phyloP scores from a whole-genome alignment of 1,284 basidiomycete genomes.

The Fomitopsis palustris region DNA sequence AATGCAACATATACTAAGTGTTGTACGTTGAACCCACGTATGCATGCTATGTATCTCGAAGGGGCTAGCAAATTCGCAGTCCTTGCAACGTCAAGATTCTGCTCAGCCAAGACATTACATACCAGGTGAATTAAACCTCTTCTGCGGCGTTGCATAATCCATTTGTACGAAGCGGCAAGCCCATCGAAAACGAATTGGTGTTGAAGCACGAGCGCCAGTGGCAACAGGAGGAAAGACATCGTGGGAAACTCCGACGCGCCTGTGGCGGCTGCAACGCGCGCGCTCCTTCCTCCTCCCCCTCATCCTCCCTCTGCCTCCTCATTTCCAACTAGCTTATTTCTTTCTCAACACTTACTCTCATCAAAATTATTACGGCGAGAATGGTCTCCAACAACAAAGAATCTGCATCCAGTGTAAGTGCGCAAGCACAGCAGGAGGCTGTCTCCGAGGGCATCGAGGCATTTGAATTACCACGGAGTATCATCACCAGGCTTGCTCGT shows the following conservation, averaged over 20 bases:
- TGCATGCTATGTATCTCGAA: too few relatives aligned
- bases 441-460: constrained; percentile 81
- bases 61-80: too few relatives aligned
- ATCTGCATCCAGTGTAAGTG: constrained; percentile 41
- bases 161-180: too few relatives aligned
- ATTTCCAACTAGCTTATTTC: neutral
- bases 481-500: constrained; percentile 83
- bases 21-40: too few relatives aligned
- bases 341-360: neutral
- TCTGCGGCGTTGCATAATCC: too few relatives aligned
- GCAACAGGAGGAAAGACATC: too few relatives aligned
- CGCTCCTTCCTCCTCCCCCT: neutral
- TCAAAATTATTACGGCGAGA: constrained; percentile 7
- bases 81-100: too few relatives aligned
- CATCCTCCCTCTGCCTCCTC: neutral
- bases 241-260: neutral
- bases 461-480: constrained; percentile 80
- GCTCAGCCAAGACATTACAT: too few relatives aligned
- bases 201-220: too few relatives aligned
- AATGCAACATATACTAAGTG: too few relatives aligned
- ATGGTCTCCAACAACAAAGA: constrained; percentile 9
- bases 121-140: too few relatives aligned
- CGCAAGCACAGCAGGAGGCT: constrained; percentile 72
- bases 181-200: too few relatives aligned
- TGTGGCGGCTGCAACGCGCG: neutral